Conservation (phyloP, 257 asterid genomes). For the Nicotiana knightiana region DNA sequence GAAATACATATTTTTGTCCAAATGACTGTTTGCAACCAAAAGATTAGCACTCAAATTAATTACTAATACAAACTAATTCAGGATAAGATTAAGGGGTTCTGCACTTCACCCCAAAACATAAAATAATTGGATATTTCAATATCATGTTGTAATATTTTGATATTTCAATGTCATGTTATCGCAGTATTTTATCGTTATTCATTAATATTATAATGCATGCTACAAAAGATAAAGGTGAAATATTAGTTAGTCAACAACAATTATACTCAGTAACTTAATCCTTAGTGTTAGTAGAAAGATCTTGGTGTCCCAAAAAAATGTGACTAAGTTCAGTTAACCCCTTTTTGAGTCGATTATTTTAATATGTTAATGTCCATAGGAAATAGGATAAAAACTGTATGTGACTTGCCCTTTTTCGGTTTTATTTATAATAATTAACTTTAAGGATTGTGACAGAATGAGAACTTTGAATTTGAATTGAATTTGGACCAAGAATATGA, state of each 20-base stretch:
- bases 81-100: background rate
- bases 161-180: background rate
- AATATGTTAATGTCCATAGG: background rate
- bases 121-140: background rate
- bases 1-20: no score
- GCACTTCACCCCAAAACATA: background rate
- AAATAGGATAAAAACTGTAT: background rate
- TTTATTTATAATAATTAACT: background rate
- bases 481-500: background rate
- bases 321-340: slow-evolving; percentile 8
- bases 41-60: no score
- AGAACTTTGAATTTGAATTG: background rate
- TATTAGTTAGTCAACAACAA: background rate
- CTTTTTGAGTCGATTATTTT: background rate
- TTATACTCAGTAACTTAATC: background rate
- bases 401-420: background rate
- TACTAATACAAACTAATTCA: no score
- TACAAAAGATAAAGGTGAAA: background rate
- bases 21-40: no score
- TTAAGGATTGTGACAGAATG: background rate
- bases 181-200: background rate
- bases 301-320: background rate
- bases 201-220: background rate
- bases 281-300: background rate
- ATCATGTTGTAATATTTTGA: background rate